phyloP scores from a whole-genome alignment of 2,329 filamentous ascomycete genomes.

The Fusarium coffeatum region DNA sequence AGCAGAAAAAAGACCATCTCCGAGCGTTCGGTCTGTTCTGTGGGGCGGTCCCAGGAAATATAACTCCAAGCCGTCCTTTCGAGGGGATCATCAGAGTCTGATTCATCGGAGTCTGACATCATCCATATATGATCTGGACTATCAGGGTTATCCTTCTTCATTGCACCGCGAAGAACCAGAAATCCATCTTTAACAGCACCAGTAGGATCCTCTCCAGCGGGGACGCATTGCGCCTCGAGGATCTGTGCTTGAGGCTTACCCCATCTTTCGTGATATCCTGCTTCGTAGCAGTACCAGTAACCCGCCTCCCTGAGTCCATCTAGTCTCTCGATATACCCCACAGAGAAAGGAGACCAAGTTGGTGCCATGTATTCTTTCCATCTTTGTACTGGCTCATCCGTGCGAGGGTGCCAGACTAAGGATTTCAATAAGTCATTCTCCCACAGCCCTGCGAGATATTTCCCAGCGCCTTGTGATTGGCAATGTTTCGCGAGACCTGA shows the following conservation, averaged over 20 bases:
- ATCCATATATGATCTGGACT: background rate
- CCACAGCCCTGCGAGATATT: background rate
- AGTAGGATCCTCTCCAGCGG: background rate
- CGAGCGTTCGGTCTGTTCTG: too few relatives aligned
- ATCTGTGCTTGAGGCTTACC: background rate
- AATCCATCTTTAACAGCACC: background rate
- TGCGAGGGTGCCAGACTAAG: background rate
- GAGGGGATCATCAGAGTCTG: too few relatives aligned
- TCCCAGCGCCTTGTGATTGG: background rate
- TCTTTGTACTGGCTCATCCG: background rate
- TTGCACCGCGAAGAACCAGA: background rate
- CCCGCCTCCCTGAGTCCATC: background rate
- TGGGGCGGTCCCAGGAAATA: too few relatives aligned
- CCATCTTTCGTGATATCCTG: background rate
- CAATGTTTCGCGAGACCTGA: background rate
- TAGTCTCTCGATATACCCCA: background rate
- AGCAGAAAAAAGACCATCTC: too few relatives aligned
- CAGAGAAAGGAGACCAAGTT: background rate
- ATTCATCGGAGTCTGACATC: background rate
- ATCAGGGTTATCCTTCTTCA: background rate
- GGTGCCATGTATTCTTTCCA: background rate
- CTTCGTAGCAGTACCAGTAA: background rate
- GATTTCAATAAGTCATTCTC: background rate
- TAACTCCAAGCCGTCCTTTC: too few relatives aligned
- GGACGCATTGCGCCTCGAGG: rapidly evolving